Percentiles rank a stretch among this genome's conserved stretches.
Conservation (phyloP, 225 moss, liverwort and hornwort genomes). For the Physcomitrium patens region DNA sequence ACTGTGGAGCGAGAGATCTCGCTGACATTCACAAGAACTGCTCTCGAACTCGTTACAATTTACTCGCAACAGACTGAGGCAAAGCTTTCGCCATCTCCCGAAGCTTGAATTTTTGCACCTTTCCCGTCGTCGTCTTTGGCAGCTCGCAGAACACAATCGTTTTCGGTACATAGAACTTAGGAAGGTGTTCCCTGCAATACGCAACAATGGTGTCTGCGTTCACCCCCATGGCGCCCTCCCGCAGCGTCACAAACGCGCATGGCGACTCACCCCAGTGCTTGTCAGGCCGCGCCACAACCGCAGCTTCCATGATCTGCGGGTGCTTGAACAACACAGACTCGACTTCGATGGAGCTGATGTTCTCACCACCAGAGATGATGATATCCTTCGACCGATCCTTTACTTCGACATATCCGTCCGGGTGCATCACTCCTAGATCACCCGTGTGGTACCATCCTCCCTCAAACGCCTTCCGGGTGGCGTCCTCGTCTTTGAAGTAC, state of each 20-base stretch:
- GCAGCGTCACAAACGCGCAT: conserved; percentile 72
- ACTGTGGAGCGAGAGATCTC: not conserved
- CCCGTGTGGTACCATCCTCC: conserved; percentile 92
- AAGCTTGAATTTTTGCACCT: conserved; percentile 71
- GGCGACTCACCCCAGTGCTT: conserved; percentile 79
- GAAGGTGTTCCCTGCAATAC: conserved; percentile 54
- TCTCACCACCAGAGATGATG: conserved; percentile 87
- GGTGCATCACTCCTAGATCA: conserved; percentile 74
- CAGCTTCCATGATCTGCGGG: conserved; percentile 72
- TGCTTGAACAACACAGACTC: conserved; percentile 68
- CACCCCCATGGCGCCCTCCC: conserved; percentile 29
- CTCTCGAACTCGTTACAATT: conserved; percentile 27
- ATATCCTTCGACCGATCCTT: conserved; percentile 84
- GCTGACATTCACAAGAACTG: conserved; percentile 20
- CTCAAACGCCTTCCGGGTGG: conserved; percentile 60
- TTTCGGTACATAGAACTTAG: conserved; percentile 62
- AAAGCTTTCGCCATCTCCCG: conserved; percentile 54
- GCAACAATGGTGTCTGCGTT: conserved; percentile 48
- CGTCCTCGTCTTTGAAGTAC: conserved; percentile 66
- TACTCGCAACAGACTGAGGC: conserved; percentile 30
- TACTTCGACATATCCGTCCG: conserved; percentile 79
- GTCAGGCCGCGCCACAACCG: conserved; percentile 74
- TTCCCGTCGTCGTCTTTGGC: conserved; percentile 81
- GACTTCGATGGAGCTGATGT: conserved; percentile 86
- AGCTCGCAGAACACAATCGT: conserved; percentile 63